phyloP scores from a whole-genome alignment of 345 rosid species.

The Fremontodendron californicum region DNA sequence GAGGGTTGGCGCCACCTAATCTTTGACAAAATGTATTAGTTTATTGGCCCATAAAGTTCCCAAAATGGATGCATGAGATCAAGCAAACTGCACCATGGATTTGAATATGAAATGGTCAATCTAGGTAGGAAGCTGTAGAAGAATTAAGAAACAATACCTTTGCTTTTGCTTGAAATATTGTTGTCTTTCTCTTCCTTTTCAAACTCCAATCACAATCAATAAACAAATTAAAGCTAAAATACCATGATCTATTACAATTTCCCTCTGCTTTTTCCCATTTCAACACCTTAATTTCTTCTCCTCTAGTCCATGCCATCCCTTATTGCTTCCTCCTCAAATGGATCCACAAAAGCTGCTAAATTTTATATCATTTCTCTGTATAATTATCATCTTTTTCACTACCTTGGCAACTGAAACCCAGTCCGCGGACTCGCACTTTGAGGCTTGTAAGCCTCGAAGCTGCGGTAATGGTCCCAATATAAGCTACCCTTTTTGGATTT shows the following conservation, averaged over 20 bases:
- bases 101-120: neutral
- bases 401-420: slow-evolving; percentile 14
- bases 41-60: neutral
- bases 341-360: slow-evolving; percentile 20
- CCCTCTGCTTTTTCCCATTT: slow-evolving; percentile 9
- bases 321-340: slow-evolving; percentile 29
- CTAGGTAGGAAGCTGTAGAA: neutral
- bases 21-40: neutral
- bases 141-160: slow-evolving; percentile 1
- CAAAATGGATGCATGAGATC: slow-evolving; percentile 6
- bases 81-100: neutral
- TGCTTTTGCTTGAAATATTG: slow-evolving; percentile 14
- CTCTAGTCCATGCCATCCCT: slow-evolving; percentile 1
- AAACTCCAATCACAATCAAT: neutral
- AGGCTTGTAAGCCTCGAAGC: slow-evolving; percentile 41
- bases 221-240: neutral
- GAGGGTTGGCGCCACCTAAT: neutral
- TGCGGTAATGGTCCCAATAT: slow-evolving; percentile 47
- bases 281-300: slow-evolving; percentile 13
- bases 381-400: slow-evolving; percentile 21
- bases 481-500: slow-evolving; percentile 49
- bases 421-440: slow-evolving; percentile 35
- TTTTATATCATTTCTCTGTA: slow-evolving; percentile 8
- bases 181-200: neutral
- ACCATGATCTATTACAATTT: slow-evolving; percentile 26